Conservation (phyloP, 345 rosid species). For the Raphanus raphanistrum region DNA sequence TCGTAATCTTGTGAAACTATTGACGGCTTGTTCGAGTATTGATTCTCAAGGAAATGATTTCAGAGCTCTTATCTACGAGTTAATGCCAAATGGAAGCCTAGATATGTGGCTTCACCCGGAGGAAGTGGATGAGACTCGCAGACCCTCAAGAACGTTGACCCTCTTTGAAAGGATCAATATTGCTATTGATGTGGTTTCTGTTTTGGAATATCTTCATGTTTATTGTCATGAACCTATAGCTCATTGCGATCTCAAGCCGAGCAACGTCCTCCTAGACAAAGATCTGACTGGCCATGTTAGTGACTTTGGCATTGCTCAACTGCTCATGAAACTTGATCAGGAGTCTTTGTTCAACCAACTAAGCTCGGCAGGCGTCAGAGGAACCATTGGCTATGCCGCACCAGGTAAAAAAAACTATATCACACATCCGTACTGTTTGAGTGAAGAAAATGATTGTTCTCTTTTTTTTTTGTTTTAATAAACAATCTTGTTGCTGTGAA, state of each 20-base stretch:
- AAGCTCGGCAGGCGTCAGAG: constrained; percentile 1
- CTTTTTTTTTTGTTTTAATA: not conserved
- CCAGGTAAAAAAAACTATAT: constrained; percentile 17
- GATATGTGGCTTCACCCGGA: not conserved
- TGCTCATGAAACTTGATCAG: not conserved
- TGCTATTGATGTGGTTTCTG: no score
- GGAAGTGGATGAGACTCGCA: not conserved
- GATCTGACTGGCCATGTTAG: not conserved
- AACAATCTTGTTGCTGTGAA: not conserved
- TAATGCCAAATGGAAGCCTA: not conserved
- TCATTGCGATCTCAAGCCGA: no score
- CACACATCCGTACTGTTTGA: not conserved
- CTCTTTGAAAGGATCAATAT: no score
- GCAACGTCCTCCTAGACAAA: no score
- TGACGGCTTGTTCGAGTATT: not conserved
- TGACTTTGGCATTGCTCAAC: not conserved
- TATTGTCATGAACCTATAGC: no score
- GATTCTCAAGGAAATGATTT: not conserved
- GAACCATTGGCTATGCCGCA: constrained; percentile 28
- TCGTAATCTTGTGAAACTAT: not conserved
- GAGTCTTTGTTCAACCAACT: not conserved
- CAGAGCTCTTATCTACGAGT: not conserved
- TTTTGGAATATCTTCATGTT: no score
- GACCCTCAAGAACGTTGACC: not conserved
- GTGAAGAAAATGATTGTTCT: not conserved